phyloP scores from a whole-genome alignment of 2,329 filamentous ascomycete species.

The Talaromyces sp. region DNA sequence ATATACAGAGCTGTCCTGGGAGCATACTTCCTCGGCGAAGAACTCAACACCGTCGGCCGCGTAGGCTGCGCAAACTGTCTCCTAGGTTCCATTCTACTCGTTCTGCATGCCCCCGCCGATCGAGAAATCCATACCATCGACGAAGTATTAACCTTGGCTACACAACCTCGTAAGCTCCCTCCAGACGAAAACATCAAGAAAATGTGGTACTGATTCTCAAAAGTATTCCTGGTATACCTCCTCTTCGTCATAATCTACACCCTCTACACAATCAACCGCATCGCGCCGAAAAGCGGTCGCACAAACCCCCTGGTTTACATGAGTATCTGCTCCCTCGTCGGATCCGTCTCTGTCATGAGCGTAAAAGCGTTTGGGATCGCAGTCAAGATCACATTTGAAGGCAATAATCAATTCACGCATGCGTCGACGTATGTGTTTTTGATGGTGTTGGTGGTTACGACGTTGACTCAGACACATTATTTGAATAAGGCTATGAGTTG shows the following conservation, averaged over 20 bases:
- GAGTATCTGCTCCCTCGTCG: slow-evolving; percentile 12
- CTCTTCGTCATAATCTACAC: slow-evolving; percentile 10
- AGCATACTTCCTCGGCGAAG: slow-evolving; percentile 11
- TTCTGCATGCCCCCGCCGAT: slow-evolving; percentile 12
- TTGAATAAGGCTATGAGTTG: slow-evolving; percentile 15
- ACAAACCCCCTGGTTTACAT: slow-evolving; percentile 13
- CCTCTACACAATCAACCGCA: slow-evolving; percentile 1
- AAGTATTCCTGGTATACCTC: slow-evolving; percentile 13
- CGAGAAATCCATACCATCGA: slow-evolving; percentile 9
- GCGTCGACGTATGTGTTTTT: slow-evolving; percentile 14
- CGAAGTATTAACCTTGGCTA: slow-evolving; percentile 7
- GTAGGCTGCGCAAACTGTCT: slow-evolving; percentile 13
- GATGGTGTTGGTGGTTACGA: slow-evolving; percentile 10
- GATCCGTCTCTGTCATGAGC: slow-evolving; percentile 13
- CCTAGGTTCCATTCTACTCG: slow-evolving; percentile 10
- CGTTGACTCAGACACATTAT: slow-evolving; percentile 14
- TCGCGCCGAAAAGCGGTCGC: slow-evolving; percentile 5
- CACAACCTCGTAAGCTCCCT: slow-evolving; percentile 7
- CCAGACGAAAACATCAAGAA: background rate
- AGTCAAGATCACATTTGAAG: slow-evolving; percentile 8
- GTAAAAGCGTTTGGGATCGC: slow-evolving; percentile 14
- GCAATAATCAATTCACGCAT: slow-evolving; percentile 12
- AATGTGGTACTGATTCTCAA: background rate
- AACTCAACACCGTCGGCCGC: slow-evolving; percentile 12
- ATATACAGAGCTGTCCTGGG: slow-evolving; percentile 9